Conservation (phyloP, 2,329 filamentous ascomycete genomes). For the Fusarium pilosicola region DNA sequence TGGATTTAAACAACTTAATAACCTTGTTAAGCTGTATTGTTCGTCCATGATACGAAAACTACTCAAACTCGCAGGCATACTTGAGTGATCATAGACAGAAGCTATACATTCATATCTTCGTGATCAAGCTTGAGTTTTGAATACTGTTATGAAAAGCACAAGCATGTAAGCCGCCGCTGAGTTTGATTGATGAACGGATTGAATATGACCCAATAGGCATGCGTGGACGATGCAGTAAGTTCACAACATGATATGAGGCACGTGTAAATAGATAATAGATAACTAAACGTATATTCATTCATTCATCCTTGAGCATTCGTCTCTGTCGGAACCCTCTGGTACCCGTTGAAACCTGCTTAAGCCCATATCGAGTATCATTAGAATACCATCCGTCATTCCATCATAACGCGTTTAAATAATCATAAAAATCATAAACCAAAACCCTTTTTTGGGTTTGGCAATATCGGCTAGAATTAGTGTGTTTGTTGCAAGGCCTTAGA, state of each 20-base stretch:
- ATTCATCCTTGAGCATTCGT: background rate
- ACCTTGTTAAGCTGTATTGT: background rate
- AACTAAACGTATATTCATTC: constrained; percentile 33
- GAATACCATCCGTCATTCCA: constrained; percentile 8
- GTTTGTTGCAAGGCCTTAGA: background rate
- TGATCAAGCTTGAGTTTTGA: background rate
- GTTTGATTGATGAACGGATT: constrained; percentile 17
- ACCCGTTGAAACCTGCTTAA: background rate
- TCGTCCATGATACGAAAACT: background rate
- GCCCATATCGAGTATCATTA: constrained; percentile 4
- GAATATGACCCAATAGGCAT: constrained; percentile 2
- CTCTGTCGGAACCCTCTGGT: background rate
- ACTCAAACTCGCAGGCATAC: background rate
- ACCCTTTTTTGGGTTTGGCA: background rate
- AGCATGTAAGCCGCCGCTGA: constrained; percentile 31
- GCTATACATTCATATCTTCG: background rate
- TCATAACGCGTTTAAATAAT: constrained; percentile 33
- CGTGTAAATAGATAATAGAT: constrained; percentile 33
- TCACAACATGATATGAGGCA: background rate
- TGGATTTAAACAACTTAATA: background rate
- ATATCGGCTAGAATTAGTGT: background rate
- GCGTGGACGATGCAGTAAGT: background rate
- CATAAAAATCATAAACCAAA: constrained; percentile 29
- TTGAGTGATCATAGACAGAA: background rate
- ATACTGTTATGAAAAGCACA: constrained; percentile 20